Evolutionary conservation across 352 stramenopile genomes (phyloP), one percentile per base, ranked within the genome.

Genomic region (Globisporangium ultimum): DNA sequence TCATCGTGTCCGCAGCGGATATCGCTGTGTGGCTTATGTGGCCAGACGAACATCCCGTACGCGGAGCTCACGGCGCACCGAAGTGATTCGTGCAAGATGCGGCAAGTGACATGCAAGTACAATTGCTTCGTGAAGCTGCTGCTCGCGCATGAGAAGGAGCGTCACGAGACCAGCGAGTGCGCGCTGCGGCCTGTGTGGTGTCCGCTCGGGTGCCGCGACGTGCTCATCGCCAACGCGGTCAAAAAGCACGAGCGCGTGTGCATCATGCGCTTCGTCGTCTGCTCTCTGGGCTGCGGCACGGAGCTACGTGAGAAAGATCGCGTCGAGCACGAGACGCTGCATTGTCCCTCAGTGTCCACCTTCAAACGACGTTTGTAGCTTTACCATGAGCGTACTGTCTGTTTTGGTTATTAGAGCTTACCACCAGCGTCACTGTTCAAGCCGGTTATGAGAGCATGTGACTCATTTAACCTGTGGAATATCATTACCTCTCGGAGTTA

Each of bases 111-210:
- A 12, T 91, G 84, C 52, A 69, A 64, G 20, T 72, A 78, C 48
- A 55, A 72, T 8, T 86, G 81, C 55, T 83, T 76, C 38, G 62
- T 71, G 13, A 83, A 81, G 52, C 3, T 52, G 15, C 60, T 90
- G 36, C 63, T 78, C n/a, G 80, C 80, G 2, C 70, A 91, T 34
- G 78, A 82, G 41, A 72, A 86, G 58, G 57, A 71, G 9, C 68
- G 60, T 0, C 84, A 93, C 59, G 84, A 93, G 61, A 63, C 60
- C 51, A 74, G 73, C 51, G 79, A 91, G 53, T 93, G 81, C 53
- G 53, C 66, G 2, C 74, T 84, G 5, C 76, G 84, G 4, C 61
- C 74, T 1, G 83, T 89, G 46, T 85, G 72, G 68, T 93, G 84
- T 57, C 76, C 81, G 6, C 69, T 93, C 17, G 79, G 84, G 10